These are phyloP conservation scores for Grammothele lineata DNA, from an alignment of 768 basidiomycete genomes.

Conservation along the genomic window DNA sequence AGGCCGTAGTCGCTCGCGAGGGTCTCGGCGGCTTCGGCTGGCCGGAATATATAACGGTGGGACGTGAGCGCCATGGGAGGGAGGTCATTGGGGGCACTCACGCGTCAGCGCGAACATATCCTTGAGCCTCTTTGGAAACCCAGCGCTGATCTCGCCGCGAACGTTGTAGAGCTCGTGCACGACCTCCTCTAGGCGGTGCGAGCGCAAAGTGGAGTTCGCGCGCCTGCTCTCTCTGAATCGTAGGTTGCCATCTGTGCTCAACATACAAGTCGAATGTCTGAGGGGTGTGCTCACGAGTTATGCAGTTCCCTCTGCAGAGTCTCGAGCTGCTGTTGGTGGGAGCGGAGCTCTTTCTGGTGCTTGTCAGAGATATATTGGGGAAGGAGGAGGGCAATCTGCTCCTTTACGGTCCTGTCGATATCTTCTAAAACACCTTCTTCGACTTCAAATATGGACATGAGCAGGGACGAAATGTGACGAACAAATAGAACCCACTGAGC, in stretches of 20 bases:
- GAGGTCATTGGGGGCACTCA: slow-evolving; percentile 23
- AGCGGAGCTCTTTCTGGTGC: slow-evolving; percentile 44
- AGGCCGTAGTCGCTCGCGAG: slow-evolving; percentile 32
- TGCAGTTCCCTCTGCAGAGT: slow-evolving; percentile 43
- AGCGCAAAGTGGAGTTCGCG: slow-evolving; percentile 44
- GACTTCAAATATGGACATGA: slow-evolving; percentile 33
- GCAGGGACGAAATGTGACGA: too few species aligned
- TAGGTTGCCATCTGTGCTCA: neutral
- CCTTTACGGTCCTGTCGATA: slow-evolving; percentile 47
- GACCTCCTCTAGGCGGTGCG: slow-evolving; percentile 34
- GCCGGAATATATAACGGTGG: neutral
- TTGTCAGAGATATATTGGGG: slow-evolving; percentile 42
- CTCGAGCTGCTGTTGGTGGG: slow-evolving; percentile 43
- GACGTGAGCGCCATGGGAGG: neutral
- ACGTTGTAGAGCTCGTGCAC: slow-evolving; percentile 46
- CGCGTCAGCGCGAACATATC: slow-evolving; percentile 50
- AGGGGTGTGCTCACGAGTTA: slow-evolving; percentile 3
- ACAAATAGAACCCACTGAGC: slow-evolving; percentile 31
- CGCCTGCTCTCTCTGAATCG: slow-evolving; percentile 51
- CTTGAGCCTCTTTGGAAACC: slow-evolving; percentile 49
- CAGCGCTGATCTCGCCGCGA: slow-evolving; percentile 42
- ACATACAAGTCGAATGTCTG: neutral
- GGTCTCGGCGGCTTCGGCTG: slow-evolving; percentile 22
- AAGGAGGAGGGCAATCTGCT: slow-evolving; percentile 46
- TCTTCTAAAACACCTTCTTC: slow-evolving; percentile 42